phyloP scores from a whole-genome alignment of 257 asterid genomes.

The Fraxinus excelsior region DNA sequence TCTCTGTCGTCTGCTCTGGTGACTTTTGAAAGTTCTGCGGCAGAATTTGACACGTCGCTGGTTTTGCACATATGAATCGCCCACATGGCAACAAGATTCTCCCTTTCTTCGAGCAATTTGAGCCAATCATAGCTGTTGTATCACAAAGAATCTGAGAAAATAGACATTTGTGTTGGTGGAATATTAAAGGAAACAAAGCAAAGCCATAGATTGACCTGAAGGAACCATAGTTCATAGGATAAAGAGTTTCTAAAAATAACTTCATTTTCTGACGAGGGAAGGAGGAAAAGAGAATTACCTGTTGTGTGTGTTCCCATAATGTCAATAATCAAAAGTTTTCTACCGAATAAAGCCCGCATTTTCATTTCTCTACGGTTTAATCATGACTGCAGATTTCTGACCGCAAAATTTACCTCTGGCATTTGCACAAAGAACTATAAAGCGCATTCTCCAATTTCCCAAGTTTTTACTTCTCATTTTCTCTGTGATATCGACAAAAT shows the following conservation, averaged over 20 bases:
- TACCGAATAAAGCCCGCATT: background rate
- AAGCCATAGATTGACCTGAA: conserved; percentile 10
- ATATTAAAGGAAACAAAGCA: conserved; percentile 10
- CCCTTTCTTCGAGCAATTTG: conserved; percentile 51
- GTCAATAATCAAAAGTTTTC: background rate
- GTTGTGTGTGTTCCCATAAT: background rate
- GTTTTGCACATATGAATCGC: conserved; percentile 51
- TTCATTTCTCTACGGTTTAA: background rate
- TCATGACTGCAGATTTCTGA: background rate
- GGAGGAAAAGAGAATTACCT: background rate
- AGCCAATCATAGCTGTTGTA: conserved; percentile 57
- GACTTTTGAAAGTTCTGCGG: conserved; percentile 58
- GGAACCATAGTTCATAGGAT: background rate
- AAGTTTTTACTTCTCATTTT: background rate
- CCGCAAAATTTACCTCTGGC: background rate
- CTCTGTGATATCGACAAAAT: background rate
- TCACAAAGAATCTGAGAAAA: conserved; percentile 57
- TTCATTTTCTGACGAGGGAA: background rate
- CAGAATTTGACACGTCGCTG: conserved; percentile 48
- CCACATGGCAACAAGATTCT: conserved; percentile 64
- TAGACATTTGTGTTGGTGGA: background rate
- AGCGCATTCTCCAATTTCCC: background rate
- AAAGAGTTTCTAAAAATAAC: background rate
- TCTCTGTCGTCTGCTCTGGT: conserved; percentile 48
- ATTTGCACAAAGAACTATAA: background rate